phyloP scores from a whole-genome alignment of 257 asterid genomes.

The Solanum lignicaule region DNA sequence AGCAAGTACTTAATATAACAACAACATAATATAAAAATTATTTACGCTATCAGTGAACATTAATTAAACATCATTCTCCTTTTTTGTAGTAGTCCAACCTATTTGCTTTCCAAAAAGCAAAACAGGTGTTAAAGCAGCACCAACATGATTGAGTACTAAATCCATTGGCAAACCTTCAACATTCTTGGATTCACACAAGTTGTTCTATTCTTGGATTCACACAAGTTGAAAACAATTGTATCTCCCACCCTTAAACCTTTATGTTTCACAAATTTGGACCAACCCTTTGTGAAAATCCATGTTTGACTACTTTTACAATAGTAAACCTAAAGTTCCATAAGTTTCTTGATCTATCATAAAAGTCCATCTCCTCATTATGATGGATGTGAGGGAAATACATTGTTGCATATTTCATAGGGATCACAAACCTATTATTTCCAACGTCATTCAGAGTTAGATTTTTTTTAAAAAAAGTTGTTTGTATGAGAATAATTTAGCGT shows the following conservation, averaged over 20 bases:
- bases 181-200: conserved; percentile 8
- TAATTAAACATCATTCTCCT: not conserved
- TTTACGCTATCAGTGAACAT: not conserved
- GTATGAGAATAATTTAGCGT: no score
- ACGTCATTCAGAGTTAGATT: conserved; percentile 61
- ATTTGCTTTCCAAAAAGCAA: not conserved
- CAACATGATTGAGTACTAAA: not conserved
- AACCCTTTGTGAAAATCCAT: conserved; percentile 62
- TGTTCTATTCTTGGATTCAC: conserved; percentile 18
- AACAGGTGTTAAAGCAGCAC: not conserved
- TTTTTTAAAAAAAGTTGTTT: conserved; percentile 34
- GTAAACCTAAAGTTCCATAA: conserved; percentile 56
- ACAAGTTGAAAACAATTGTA: conserved; percentile 33
- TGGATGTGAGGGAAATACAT: not conserved
- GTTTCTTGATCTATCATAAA: conserved; percentile 33
- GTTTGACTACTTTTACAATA: conserved; percentile 80
- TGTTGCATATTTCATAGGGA: not conserved
- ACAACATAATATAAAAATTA: not conserved
- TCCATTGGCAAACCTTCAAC: not conserved
- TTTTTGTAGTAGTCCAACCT: not conserved
- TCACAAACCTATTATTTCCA: conserved; percentile 42
- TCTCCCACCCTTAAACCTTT: conserved; percentile 41
- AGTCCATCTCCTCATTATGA: conserved; percentile 30
- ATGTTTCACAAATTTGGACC: conserved; percentile 57
- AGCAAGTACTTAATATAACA: not conserved